Evolutionary conservation across 139 green algal genomes (phyloP).

Genomic region (Microglena sp.): DNA sequence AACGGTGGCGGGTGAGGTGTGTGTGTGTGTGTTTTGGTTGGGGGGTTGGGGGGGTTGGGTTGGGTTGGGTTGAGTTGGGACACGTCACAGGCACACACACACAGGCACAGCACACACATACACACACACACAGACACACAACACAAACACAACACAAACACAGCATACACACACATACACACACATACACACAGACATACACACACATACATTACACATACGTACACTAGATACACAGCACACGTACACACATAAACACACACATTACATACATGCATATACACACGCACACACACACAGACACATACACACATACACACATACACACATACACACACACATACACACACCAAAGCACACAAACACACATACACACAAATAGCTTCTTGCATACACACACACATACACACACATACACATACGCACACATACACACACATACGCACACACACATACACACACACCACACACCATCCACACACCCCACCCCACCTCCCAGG

Average conservation of each 20-base stretch:
- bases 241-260: no score
- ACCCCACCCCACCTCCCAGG: constrained; percentile 14
- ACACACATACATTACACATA: neutral
- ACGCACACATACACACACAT: neutral
- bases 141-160: neutral
- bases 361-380: neutral
- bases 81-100: neutral
- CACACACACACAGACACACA: neutral
- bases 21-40: no score
- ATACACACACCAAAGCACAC: neutral
- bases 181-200: neutral
- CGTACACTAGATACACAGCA: no score
- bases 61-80: no score
- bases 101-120: neutral
- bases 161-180: neutral
- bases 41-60: no score
- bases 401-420: neutral
- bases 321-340: neutral
- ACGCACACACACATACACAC: neutral
- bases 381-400: neutral
- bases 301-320: neutral
- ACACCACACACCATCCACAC: neutral
- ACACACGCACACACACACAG: neutral
- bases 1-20: no score
- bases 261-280: neutral